Evolutionary conservation across 106 monocot species (phyloP).

Genomic region (Xerophyta viscosa): DNA sequence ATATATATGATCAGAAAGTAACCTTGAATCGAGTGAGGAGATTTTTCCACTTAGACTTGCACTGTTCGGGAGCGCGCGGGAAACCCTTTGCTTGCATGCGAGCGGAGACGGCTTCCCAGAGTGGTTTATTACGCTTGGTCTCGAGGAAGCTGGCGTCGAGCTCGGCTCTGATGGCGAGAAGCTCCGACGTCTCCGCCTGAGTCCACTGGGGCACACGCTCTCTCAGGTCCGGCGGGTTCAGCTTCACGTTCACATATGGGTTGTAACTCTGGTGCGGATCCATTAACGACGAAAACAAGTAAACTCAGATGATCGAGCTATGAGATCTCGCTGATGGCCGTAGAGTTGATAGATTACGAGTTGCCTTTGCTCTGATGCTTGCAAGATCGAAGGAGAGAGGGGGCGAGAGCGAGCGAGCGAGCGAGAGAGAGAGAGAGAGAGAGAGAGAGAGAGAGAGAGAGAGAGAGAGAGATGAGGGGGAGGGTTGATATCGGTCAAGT

Average conservation of each 20-base stretch:
- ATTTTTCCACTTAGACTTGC: constrained; percentile 99
- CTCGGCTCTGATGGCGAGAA: constrained; percentile 50
- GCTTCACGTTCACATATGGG: neutral
- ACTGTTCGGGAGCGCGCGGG: constrained; percentile 77
- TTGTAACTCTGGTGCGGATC: neutral
- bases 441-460: too few species aligned
- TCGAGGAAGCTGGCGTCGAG: constrained; percentile 58
- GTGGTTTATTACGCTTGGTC: constrained; percentile 74
- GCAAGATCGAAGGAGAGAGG: neutral
- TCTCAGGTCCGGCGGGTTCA: constrained; percentile 1
- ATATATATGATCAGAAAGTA: too few species aligned
- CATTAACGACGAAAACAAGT: too few species aligned
- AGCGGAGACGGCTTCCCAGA: constrained; percentile 63
- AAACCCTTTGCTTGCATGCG: constrained; percentile 49
- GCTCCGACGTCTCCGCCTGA: constrained; percentile 48
- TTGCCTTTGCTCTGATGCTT: too few species aligned
- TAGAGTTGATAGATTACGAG: too few species aligned
- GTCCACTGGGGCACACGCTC: constrained; percentile 71
- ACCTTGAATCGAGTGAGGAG: constrained; percentile 93
- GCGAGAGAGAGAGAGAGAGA: neutral
- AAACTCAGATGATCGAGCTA: constrained; percentile 12
- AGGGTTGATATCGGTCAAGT: constrained; percentile 18
- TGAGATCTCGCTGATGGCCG: too few species aligned
- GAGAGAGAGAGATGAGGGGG: too few species aligned
- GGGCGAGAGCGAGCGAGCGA: constrained; percentile 1